phyloP scores from a whole-genome alignment of 1,139 yeast species.

The Hyphopichia pseudoburtonii region DNA sequence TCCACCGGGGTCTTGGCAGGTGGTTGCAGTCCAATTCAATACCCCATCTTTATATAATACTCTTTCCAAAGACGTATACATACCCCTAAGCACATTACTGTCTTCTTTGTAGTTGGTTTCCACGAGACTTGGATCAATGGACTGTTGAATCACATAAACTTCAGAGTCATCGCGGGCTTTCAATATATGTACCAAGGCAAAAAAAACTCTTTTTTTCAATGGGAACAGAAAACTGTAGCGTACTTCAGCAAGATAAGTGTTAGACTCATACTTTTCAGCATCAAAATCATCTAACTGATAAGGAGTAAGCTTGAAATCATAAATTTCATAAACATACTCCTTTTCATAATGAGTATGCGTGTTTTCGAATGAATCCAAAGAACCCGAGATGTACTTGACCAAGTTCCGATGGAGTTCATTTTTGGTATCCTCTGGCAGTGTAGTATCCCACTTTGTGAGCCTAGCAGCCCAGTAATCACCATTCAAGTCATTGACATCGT shows the following conservation, averaged over 20 bases:
- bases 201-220: slow-evolving; percentile 52
- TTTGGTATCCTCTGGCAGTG: background rate
- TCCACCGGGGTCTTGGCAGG: slow-evolving; percentile 68
- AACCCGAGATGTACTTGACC: slow-evolving; percentile 14
- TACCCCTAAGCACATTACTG: slow-evolving; percentile 11
- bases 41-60: slow-evolving; percentile 39
- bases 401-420: slow-evolving; percentile 3
- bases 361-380: slow-evolving; percentile 11
- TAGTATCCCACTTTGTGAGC: background rate
- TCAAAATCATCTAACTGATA: background rate
- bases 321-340: slow-evolving; percentile 32
- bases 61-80: slow-evolving; percentile 61
- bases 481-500: background rate
- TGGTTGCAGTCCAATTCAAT: slow-evolving; percentile 62
- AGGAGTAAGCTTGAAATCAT: slow-evolving; percentile 20
- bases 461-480: slow-evolving; percentile 5
- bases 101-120: slow-evolving; percentile 1
- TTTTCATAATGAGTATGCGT: slow-evolving; percentile 38
- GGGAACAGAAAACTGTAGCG: slow-evolving; percentile 53
- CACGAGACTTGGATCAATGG: slow-evolving; percentile 34
- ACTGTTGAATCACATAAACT: slow-evolving; percentile 54
- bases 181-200: slow-evolving; percentile 53
- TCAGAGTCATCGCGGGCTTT: slow-evolving; percentile 27
- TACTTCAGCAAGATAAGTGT: slow-evolving; percentile 26
- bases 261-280: background rate